These are phyloP conservation scores for Rhynchospora pubera DNA, from an alignment of 176 grass and related monocot genomes.

Conservation along the genomic window DNA sequence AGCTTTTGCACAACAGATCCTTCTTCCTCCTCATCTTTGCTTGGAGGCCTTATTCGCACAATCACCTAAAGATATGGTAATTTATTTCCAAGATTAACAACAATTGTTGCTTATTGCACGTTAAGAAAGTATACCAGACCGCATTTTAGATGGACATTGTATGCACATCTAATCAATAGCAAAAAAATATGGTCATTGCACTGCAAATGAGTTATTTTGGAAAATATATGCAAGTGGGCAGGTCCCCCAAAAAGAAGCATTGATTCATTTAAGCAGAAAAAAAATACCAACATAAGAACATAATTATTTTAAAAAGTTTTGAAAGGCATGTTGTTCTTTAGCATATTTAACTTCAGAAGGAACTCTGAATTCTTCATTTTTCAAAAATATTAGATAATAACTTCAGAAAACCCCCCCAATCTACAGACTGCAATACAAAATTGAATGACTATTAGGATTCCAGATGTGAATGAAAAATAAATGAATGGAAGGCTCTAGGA, in stretches of 20 bases:
- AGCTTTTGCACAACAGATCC: conserved; percentile 46
- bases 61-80: conserved; percentile 45
- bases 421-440: neutral
- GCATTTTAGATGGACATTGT: neutral
- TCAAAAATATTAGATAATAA: neutral
- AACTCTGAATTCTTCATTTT: neutral
- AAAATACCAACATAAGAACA: neutral
- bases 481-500: neutral
- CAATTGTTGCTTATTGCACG: neutral
- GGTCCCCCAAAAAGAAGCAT: neutral
- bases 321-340: neutral
- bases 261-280: neutral
- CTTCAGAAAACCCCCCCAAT: neutral
- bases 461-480: neutral
- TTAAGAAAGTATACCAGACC: neutral
- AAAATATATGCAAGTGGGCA: neutral
- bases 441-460: neutral
- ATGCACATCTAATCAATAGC: neutral
- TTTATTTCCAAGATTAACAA: neutral
- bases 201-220: neutral
- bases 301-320: neutral
- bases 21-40: conserved; percentile 39
- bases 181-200: neutral
- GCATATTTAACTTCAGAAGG: neutral
- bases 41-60: conserved; percentile 68